These are phyloP conservation scores for Baudoinia panamericana DNA, from an alignment of 495 filamentous ascomycete species.

Conservation along the genomic window DNA sequence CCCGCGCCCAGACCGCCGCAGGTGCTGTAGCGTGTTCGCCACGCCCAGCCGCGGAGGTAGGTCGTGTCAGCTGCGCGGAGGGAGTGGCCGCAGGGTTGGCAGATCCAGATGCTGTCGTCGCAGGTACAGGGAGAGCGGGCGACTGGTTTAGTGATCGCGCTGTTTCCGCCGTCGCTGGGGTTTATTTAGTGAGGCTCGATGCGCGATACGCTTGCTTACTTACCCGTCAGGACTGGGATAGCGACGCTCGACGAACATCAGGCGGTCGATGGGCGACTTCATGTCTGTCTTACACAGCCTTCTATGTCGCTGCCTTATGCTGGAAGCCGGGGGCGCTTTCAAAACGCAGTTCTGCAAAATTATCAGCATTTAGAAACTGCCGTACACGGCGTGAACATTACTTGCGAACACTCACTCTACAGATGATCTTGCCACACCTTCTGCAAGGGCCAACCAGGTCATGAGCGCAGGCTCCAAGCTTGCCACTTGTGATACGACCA, in stretches of 20 bases:
- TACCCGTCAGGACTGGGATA: background rate
- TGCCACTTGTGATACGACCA: slow-evolving; percentile 44
- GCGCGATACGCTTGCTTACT: too few species aligned
- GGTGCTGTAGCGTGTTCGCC: slow-evolving; percentile 74
- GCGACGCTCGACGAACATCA: slow-evolving; percentile 9
- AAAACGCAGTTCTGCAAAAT: slow-evolving; percentile 64
- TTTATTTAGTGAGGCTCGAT: background rate
- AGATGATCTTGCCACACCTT: slow-evolving; percentile 60
- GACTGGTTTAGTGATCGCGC: background rate
- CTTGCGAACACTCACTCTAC: slow-evolving; percentile 55
- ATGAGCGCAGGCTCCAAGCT: slow-evolving; percentile 60
- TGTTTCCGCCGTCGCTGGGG: background rate
- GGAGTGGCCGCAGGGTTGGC: slow-evolving; percentile 59
- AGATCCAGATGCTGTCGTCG: slow-evolving; percentile 58
- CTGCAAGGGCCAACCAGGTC: slow-evolving; percentile 78
- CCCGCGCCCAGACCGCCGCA: slow-evolving; percentile 71
- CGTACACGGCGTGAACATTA: background rate
- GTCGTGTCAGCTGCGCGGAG: slow-evolving; percentile 56
- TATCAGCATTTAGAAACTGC: background rate
- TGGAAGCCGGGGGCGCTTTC: slow-evolving; percentile 52
- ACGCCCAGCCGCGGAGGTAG: slow-evolving; percentile 72
- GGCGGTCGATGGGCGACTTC: slow-evolving; percentile 43
- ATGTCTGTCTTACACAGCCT: slow-evolving; percentile 64
- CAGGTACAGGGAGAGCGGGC: slow-evolving; percentile 57
- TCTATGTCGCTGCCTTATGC: slow-evolving; percentile 56